Evolutionary conservation across 345 rosid genomes (phyloP).

Genomic region (Pistacia integerrima): DNA sequence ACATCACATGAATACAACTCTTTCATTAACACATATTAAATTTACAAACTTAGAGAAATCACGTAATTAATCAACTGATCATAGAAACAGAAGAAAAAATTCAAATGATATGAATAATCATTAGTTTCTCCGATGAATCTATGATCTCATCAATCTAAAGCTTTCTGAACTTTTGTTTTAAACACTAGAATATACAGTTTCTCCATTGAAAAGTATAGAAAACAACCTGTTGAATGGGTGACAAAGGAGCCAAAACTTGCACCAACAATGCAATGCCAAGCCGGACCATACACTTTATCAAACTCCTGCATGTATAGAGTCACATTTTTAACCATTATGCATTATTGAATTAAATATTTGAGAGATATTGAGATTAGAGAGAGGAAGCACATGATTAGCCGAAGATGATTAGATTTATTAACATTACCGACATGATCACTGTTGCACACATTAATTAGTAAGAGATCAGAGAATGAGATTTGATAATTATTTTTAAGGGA

Average conservation of each 20-base stretch:
- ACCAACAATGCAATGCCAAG: constrained; percentile 97
- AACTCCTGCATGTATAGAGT: constrained; percentile 59
- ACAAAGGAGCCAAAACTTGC: constrained; percentile 84
- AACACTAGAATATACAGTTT: constrained; percentile 66
- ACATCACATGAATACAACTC: neutral
- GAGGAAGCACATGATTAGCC: neutral
- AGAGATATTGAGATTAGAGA: too few species aligned
- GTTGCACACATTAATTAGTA: constrained; percentile 43
- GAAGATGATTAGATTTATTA: neutral
- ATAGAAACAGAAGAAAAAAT: neutral
- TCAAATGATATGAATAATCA: neutral
- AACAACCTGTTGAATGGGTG: constrained; percentile 82
- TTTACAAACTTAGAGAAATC: neutral
- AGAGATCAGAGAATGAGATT: constrained; percentile 7
- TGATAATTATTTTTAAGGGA: neutral
- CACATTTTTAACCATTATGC: too few species aligned
- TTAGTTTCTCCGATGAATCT: neutral
- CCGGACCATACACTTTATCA: constrained; percentile 86
- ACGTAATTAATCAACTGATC: neutral
- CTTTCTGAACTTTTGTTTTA: constrained; percentile 64
- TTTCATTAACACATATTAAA: neutral
- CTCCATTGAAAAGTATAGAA: constrained; percentile 84
- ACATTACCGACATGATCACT: neutral
- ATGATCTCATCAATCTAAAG: constrained; percentile 21
- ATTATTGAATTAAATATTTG: neutral